A percentile compares a stretch with the other conserved stretches of the same genome.
phyloP scores from a whole-genome alignment of 1,284 basidiomycete genomes.

The Coriolopsis trogii region DNA sequence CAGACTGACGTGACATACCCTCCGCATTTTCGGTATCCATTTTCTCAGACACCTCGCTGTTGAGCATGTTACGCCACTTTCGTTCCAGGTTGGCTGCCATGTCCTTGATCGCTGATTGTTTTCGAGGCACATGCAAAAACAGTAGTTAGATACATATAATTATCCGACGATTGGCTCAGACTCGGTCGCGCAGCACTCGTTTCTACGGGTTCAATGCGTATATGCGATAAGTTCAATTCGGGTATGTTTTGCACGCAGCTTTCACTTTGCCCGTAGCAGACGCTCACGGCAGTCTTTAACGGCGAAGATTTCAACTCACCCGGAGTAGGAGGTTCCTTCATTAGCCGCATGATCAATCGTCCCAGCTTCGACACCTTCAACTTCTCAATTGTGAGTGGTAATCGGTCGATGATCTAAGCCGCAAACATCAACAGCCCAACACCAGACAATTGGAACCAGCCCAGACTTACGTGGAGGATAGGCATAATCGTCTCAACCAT shows the following conservation, averaged over 20 bases:
- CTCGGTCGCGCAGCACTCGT: not conserved
- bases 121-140: constrained; percentile 30
- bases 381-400: constrained; percentile 70
- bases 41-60: constrained; percentile 41
- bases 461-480: constrained; percentile 69
- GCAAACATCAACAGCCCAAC: not conserved
- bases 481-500: constrained; percentile 80
- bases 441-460: not conserved
- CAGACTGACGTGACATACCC: constrained; percentile 70
- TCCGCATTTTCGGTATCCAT: constrained; percentile 52
- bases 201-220: constrained; percentile 16
- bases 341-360: constrained; percentile 72
- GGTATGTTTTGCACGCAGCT: constrained; percentile 1
- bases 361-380: constrained; percentile 74
- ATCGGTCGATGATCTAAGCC: constrained; percentile 73
- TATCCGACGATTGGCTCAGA: constrained; percentile 22
- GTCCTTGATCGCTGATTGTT: constrained; percentile 79
- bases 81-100: constrained; percentile 84
- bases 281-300: not conserved
- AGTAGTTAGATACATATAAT: constrained; percentile 69
- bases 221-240: constrained; percentile 11
- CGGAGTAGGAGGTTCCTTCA: constrained; percentile 66
- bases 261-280: constrained; percentile 2
- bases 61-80: constrained; percentile 71
- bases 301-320: constrained; percentile 52